Evolutionary conservation across 2,329 filamentous ascomycete genomes (phyloP).

Genomic region (Aspergillus melleus): DNA sequence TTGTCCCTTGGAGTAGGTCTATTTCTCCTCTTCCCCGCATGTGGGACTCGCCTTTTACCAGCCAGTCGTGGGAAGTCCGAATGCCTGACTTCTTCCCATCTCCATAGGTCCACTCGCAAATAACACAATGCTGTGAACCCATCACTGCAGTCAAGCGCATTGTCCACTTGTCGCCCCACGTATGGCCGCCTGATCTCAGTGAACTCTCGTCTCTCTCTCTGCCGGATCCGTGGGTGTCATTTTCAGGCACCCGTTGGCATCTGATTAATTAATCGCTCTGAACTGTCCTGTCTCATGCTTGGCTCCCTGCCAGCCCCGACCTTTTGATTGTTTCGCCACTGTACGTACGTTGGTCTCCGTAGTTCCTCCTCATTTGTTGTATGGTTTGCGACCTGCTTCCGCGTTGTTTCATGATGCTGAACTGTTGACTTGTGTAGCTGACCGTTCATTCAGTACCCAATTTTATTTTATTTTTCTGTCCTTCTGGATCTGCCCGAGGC

Average conservation of each 20-base stretch:
- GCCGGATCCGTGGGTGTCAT: not conserved
- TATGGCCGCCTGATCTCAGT: conserved; percentile 14
- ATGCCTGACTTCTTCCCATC: not conserved
- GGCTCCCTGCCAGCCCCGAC: conserved; percentile 4
- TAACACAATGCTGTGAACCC: conserved; percentile 12
- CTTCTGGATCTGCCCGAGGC: not conserved
- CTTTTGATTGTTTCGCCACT: conserved; percentile 9
- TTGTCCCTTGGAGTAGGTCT: not conserved
- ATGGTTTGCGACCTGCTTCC: conserved; percentile 1
- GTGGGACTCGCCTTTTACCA: not conserved
- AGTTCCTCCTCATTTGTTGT: conserved; percentile 10
- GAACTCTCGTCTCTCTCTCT: not conserved
- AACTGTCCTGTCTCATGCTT: not conserved
- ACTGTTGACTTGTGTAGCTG: conserved; percentile 7
- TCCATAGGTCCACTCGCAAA: not conserved
- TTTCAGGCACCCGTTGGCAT: not conserved
- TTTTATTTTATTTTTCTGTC: not conserved
- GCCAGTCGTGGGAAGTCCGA: not conserved
- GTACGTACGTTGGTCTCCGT: conserved; percentile 3
- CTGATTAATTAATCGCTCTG: conserved; percentile 1
- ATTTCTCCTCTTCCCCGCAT: not conserved
- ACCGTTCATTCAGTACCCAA: conserved; percentile 7
- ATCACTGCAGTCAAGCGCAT: conserved; percentile 17
- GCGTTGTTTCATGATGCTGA: not conserved
- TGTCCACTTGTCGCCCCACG: conserved; percentile 20